Percentiles rank a stretch among this genome's conserved stretches.
phyloP scores from a whole-genome alignment of 345 rosid species.

The Pelargonium nanum region DNA sequence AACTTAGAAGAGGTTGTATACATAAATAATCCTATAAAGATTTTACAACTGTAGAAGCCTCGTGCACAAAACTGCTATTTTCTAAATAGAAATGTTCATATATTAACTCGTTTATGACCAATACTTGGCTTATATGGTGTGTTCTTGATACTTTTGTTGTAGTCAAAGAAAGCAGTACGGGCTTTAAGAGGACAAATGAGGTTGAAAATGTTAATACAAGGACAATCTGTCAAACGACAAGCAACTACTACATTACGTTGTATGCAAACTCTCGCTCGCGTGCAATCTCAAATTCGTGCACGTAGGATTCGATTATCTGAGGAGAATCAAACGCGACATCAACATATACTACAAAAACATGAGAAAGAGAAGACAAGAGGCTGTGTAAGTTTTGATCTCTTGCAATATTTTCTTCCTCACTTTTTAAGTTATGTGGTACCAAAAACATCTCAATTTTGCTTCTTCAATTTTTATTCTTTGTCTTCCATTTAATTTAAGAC shows the following conservation, averaged over 20 bases:
- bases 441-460: too few relatives aligned
- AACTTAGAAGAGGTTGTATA: background rate
- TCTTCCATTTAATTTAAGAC: too few relatives aligned
- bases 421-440: background rate
- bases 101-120: too few relatives aligned
- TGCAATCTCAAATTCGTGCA: conserved; percentile 71
- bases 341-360: conserved; percentile 79
- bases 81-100: too few relatives aligned
- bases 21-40: background rate
- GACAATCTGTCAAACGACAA: conserved; percentile 74
- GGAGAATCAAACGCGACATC: conserved; percentile 89
- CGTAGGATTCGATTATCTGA: conserved; percentile 79
- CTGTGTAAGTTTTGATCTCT: background rate
- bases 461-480: too few relatives aligned
- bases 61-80: too few relatives aligned
- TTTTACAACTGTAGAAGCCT: background rate
- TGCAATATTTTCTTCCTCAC: background rate
- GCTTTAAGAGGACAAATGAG: conserved; percentile 82
- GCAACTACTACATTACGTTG: conserved; percentile 61
- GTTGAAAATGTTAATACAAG: conserved; percentile 75
- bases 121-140: conserved; percentile 3
- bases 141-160: conserved; percentile 9
- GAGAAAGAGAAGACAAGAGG: conserved; percentile 62
- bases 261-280: conserved; percentile 85
- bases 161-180: conserved; percentile 80